Conservation (phyloP, 352 stramenopile genomes). For the Peronospora farinosa region DNA sequence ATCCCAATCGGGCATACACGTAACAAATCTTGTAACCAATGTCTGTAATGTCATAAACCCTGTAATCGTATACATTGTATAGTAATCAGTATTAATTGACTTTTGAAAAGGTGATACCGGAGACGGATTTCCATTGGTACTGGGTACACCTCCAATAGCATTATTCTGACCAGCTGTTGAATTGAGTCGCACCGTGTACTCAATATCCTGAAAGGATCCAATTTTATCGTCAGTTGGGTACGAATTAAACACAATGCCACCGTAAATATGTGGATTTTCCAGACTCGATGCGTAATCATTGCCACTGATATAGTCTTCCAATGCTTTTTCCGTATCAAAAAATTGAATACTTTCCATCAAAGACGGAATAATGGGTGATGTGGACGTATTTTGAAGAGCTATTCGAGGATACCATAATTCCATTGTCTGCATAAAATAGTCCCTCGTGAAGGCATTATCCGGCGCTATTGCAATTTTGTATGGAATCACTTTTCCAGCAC, state of each 20-base stretch:
- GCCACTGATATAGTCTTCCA: constrained; percentile 48
- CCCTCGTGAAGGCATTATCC: constrained; percentile 51
- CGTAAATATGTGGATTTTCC: constrained; percentile 51
- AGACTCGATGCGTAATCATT: constrained; percentile 43
- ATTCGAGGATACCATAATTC: constrained; percentile 47
- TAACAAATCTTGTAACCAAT: constrained; percentile 17
- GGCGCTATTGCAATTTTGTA: constrained; percentile 61
- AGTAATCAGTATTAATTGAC: constrained; percentile 15
- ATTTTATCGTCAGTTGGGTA: constrained; percentile 29
- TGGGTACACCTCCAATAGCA: constrained; percentile 1
- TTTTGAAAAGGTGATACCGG: constrained; percentile 19
- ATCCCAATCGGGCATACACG: constrained; percentile 24
- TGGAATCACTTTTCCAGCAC: constrained; percentile 34
- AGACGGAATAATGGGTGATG: constrained; percentile 37
- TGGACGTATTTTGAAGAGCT: constrained; percentile 17
- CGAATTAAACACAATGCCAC: constrained; percentile 55
- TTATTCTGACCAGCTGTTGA: constrained; percentile 27
- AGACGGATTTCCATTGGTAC: constrained; percentile 8
- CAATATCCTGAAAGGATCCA: constrained; percentile 30
- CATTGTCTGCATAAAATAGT: constrained; percentile 67
- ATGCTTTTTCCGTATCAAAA: constrained; percentile 36
- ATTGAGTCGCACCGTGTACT: constrained; percentile 49
- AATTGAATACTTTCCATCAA: constrained; percentile 57
- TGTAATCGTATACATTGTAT: constrained; percentile 16
- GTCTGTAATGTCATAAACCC: constrained; percentile 30